Evolutionary conservation across 2,329 filamentous ascomycete genomes (phyloP).

Genomic region (Stagonosporopsis cucurbitacearum): DNA sequence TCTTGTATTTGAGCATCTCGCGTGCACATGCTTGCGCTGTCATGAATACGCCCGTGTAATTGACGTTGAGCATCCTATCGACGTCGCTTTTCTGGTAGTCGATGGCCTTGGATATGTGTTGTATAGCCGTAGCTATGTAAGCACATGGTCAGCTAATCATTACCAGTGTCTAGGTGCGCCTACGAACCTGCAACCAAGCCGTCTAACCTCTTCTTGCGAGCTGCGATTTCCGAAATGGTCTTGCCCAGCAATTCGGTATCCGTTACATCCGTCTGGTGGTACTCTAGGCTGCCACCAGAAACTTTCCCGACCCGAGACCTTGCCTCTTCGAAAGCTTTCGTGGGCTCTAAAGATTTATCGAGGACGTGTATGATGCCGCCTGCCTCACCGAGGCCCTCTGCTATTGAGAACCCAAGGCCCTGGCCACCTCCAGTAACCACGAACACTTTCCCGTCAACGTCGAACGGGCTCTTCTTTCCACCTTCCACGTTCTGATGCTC

Average conservation of each 20-base stretch:
- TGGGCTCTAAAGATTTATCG: slow-evolving; percentile 64
- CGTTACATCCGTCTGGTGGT: slow-evolving; percentile 80
- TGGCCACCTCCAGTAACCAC: slow-evolving; percentile 68
- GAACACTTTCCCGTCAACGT: slow-evolving; percentile 42
- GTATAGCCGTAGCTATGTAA: slow-evolving; percentile 69
- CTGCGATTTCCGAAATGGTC: slow-evolving; percentile 71
- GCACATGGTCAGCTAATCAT: neutral
- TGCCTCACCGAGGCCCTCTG: slow-evolving; percentile 75
- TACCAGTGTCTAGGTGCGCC: neutral
- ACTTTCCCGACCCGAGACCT: slow-evolving; percentile 66
- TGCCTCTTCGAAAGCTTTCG: slow-evolving; percentile 66
- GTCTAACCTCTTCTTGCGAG: slow-evolving; percentile 73
- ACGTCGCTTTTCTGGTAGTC: slow-evolving; percentile 71
- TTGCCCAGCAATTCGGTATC: slow-evolving; percentile 70
- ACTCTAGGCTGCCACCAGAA: slow-evolving; percentile 69
- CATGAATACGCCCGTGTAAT: slow-evolving; percentile 67
- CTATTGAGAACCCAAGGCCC: slow-evolving; percentile 73
- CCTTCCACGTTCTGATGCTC: slow-evolving; percentile 26
- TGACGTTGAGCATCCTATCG: slow-evolving; percentile 65
- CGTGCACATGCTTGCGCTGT: slow-evolving; percentile 65
- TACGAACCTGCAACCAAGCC: slow-evolving; percentile 68
- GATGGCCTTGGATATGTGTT: slow-evolving; percentile 80
- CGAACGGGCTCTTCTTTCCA: slow-evolving; percentile 35
- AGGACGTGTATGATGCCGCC: slow-evolving; percentile 74
- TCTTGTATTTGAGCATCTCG: slow-evolving; percentile 65